These are phyloP conservation scores for Phytopythium aichiense DNA, from an alignment of 352 stramenopile genomes.

Conservation along the genomic window DNA sequence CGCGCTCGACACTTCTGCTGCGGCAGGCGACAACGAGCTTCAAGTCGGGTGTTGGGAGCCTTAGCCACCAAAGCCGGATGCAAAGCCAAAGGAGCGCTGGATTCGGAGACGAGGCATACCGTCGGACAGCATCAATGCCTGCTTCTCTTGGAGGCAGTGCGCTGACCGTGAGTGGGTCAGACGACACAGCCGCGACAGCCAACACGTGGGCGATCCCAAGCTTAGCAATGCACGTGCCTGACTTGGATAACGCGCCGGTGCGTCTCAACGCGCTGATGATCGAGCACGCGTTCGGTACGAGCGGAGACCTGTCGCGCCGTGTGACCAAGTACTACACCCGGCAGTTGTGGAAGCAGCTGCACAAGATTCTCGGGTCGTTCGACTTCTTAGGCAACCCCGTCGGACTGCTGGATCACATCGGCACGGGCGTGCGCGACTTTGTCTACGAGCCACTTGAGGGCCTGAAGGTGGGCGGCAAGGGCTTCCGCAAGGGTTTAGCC, in stretches of 20 bases:
- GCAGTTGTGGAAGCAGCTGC: constrained; percentile 86
- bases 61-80: constrained; percentile 4
- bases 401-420: constrained; percentile 92
- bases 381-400: constrained; percentile 88
- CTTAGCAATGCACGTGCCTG: constrained; percentile 83
- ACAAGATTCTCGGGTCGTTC: constrained; percentile 87
- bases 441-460: constrained; percentile 96
- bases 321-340: constrained; percentile 90
- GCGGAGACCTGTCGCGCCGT: constrained; percentile 68
- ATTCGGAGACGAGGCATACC: constrained; percentile 24
- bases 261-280: constrained; percentile 86
- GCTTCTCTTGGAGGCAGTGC: constrained; percentile 11
- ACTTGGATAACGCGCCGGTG: constrained; percentile 87
- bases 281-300: constrained; percentile 88
- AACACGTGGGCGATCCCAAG: constrained; percentile 81
- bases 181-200: constrained; percentile 37
- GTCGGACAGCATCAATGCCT: constrained; percentile 31
- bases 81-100: background rate
- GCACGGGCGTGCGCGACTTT: constrained; percentile 94
- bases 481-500: constrained; percentile 81
- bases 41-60: constrained; percentile 13
- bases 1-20: constrained; percentile 48
- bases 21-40: constrained; percentile 49
- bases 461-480: constrained; percentile 83
- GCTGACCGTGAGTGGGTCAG: constrained; percentile 16